phyloP scores from a whole-genome alignment of 2,329 filamentous ascomycete species.

The Aspergillus proliferans region DNA sequence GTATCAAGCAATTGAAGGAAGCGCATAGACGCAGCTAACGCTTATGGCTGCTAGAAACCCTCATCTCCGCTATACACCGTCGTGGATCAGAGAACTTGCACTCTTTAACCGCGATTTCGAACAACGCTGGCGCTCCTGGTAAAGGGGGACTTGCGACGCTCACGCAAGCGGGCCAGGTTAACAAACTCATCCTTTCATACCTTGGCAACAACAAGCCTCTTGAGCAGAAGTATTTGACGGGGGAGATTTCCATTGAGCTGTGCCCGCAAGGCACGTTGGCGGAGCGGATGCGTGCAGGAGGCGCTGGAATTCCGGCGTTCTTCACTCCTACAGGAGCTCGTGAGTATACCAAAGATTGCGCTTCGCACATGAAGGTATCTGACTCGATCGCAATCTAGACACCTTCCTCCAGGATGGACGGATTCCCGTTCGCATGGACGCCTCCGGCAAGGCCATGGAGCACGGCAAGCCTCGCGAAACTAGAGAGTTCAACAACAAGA shows the following conservation, averaged over 20 bases:
- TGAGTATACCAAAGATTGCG: conserved; percentile 31
- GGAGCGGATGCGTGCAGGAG: conserved; percentile 59
- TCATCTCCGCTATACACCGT: conserved; percentile 62
- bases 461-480: conserved; percentile 62
- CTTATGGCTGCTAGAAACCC: conserved; percentile 50
- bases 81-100: conserved; percentile 51
- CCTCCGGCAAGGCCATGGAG: conserved; percentile 73
- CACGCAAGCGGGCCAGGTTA: conserved; percentile 62
- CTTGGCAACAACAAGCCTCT: conserved; percentile 71
- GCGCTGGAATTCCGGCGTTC: conserved; percentile 73
- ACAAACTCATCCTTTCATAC: conserved; percentile 67
- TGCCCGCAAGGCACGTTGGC: conserved; percentile 60
- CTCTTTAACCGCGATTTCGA: conserved; percentile 68
- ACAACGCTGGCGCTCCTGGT: conserved; percentile 68
- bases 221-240: conserved; percentile 67
- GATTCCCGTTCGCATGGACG: conserved; percentile 68
- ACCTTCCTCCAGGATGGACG: conserved; percentile 35
- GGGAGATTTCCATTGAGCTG: conserved; percentile 68
- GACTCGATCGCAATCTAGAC: conserved; percentile 14
- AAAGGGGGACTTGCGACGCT: conserved; percentile 63
- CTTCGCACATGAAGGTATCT: not conserved
- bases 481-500: conserved; percentile 64
- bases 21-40: not conserved
- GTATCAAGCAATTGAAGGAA: conserved; percentile 10
- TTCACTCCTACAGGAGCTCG: conserved; percentile 69